A percentile compares a stretch with the other conserved stretches of the same genome.
Conservation (phyloP, 306 rosid species). For the Luffa acutangula region DNA sequence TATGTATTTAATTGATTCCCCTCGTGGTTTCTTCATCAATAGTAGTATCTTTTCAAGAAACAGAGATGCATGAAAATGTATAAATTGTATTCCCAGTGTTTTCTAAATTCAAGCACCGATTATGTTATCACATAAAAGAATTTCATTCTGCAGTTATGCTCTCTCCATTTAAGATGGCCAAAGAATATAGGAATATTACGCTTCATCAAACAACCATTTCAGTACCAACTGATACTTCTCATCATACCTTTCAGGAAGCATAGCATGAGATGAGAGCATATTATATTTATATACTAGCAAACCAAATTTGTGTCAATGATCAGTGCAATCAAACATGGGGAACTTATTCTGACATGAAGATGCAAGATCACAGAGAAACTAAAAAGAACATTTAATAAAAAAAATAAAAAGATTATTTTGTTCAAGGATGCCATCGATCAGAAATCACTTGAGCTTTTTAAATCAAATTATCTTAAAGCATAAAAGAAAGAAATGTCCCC, state of each 20-base stretch:
- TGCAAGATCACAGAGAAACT: constrained; percentile 13
- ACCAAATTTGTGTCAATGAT: constrained; percentile 6
- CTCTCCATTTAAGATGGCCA: background rate
- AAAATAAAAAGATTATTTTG: background rate
- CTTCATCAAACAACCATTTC: background rate
- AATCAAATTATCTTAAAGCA: constrained; percentile 12
- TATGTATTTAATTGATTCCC: background rate
- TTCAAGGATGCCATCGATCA: constrained; percentile 18
- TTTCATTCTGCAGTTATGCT: constrained; percentile 6
- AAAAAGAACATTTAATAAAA: constrained; percentile 18
- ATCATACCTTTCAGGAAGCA: background rate
- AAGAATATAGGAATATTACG: constrained; percentile 3
- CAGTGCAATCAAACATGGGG: constrained; percentile 30
- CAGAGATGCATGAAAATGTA: background rate
- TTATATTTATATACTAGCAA: background rate
- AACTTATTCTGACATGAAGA: constrained; percentile 52
- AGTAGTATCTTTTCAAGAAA: background rate
- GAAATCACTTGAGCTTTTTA: constrained; percentile 10
- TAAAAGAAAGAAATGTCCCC: constrained; percentile 37
- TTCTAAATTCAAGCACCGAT: background rate
- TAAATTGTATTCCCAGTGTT: background rate
- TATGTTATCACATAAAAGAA: background rate
- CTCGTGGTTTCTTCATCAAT: background rate
- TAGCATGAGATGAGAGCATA: constrained; percentile 3
- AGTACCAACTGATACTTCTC: background rate